A percentile compares a stretch with the other conserved stretches of the same genome.
These are phyloP conservation scores for Pharus latifolius DNA, from an alignment of 176 grass and related monocot genomes.

Conservation along the genomic window DNA sequence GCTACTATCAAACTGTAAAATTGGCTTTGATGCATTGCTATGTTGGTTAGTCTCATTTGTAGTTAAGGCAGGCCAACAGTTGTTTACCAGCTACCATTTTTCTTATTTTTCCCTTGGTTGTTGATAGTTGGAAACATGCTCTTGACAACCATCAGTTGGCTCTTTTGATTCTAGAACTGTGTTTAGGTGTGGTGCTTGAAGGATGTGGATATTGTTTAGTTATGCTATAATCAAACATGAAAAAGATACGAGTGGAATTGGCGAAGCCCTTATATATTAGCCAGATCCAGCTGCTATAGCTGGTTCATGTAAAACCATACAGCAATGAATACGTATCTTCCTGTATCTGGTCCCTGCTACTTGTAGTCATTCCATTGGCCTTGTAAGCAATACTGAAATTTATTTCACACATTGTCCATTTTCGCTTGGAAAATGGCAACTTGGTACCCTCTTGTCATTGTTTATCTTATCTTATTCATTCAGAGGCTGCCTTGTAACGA, in stretches of 20 bases:
- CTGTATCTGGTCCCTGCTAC: background rate
- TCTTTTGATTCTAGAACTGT: too few relatives aligned
- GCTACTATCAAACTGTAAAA: background rate
- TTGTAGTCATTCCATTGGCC: background rate
- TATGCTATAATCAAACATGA: too few relatives aligned
- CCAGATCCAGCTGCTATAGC: too few relatives aligned
- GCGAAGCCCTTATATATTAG: too few relatives aligned
- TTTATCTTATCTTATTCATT: background rate
- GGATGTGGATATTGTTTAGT: too few relatives aligned
- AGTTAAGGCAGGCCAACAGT: background rate
- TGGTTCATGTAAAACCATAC: too few relatives aligned
- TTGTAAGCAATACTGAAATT: background rate
- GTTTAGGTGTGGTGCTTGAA: too few relatives aligned
- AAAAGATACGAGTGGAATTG: too few relatives aligned
- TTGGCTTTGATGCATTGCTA: background rate
- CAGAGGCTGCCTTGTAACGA: background rate
- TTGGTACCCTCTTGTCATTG: background rate
- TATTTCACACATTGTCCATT: background rate
- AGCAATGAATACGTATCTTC: background rate
- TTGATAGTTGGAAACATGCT: too few relatives aligned
- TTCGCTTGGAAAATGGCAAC: background rate
- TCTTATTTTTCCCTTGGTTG: too few relatives aligned
- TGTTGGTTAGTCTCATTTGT: background rate
- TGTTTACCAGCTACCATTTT: too few relatives aligned
- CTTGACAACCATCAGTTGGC: too few relatives aligned